These are phyloP conservation scores for Penicillium crystallinum DNA, from an alignment of 495 filamentous ascomycete species.

Conservation along the genomic window DNA sequence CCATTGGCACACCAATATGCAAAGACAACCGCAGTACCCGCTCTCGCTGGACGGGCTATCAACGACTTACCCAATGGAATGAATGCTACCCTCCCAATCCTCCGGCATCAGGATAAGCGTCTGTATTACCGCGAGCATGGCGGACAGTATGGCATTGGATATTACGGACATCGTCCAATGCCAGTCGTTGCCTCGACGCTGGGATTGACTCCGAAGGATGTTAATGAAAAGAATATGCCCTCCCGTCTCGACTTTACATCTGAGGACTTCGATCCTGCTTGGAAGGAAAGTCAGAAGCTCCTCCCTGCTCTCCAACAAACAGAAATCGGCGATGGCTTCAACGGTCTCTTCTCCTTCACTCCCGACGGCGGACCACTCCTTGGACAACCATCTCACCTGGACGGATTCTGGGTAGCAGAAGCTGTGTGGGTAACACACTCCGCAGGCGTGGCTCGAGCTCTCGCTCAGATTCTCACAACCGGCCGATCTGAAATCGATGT, in stretches of 20 bases:
- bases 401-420: constrained; percentile 50
- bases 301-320: constrained; percentile 37
- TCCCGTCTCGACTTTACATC: constrained; percentile 44
- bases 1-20: constrained; percentile 50
- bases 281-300: constrained; percentile 39
- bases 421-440: constrained; percentile 54
- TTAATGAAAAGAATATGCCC: constrained; percentile 49
- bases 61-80: constrained; percentile 31
- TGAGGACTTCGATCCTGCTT: constrained; percentile 47
- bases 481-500: constrained; percentile 43
- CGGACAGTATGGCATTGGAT: constrained; percentile 48
- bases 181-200: constrained; percentile 40
- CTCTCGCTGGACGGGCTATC: constrained; percentile 24
- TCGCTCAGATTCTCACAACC: constrained; percentile 44
- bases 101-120: constrained; percentile 49
- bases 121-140: constrained; percentile 52
- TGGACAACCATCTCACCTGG: constrained; percentile 42
- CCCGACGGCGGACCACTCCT: constrained; percentile 48
- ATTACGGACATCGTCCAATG: constrained; percentile 50
- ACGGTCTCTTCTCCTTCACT: constrained; percentile 51
- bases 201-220: constrained; percentile 37
- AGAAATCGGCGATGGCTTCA: constrained; percentile 46
- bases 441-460: constrained; percentile 46
- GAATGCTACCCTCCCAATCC: constrained; percentile 42
- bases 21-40: constrained; percentile 40